Base-by-base conservation (phyloP, 169 alveolate genomes). In the Plasmodium vinckei region DNA sequence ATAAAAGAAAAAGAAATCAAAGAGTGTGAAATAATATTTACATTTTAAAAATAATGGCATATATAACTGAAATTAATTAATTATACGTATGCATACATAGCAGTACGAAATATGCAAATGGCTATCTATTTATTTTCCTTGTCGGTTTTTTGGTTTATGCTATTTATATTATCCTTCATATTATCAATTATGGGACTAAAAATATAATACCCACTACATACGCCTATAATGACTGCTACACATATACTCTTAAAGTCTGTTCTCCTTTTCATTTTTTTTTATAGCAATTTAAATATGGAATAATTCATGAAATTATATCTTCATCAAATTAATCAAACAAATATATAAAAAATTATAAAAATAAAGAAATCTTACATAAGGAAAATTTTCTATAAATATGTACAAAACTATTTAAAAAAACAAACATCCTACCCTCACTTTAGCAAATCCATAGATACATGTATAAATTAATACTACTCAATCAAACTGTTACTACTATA, bases 201-300 rank as follows among this genome's bases (percentile, higher is more conserved):
- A 25, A 82, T 82, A 42, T 82, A 82, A 70, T 47, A 65, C 19
- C 90, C 90, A 47, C 84, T 82, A 27, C 86, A 82, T 27, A 82
- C 42, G 27, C 90, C 90, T 27, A 82, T 65, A 47, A 82, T 46
- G n/a, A 63, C 33, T 17, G 90, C 90, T 44, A 82, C 77, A 68
- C 84, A 65, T 33, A 82, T 25, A 21, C 90, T 82, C 42, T 82
- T 82, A 54, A 68, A n/a, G 33, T 82, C 90, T 60, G 56, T 56
- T 53, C 90, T 51, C 6, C 86, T 68, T 51, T 82, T 82, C 90
- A 82, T 82, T 53, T 67, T 67, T 67, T 39, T 23, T 57, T 72
- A 61, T 27, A 57, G 1, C 23, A 0, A 61, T 39, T 10, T 17
- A 54, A 21, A 54, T 57, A 56, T 33, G 9, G 15, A 19, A 47